Base-by-base conservation (phyloP, 2,329 filamentous ascomycete genomes). In the Exserohilum rostratum region DNA sequence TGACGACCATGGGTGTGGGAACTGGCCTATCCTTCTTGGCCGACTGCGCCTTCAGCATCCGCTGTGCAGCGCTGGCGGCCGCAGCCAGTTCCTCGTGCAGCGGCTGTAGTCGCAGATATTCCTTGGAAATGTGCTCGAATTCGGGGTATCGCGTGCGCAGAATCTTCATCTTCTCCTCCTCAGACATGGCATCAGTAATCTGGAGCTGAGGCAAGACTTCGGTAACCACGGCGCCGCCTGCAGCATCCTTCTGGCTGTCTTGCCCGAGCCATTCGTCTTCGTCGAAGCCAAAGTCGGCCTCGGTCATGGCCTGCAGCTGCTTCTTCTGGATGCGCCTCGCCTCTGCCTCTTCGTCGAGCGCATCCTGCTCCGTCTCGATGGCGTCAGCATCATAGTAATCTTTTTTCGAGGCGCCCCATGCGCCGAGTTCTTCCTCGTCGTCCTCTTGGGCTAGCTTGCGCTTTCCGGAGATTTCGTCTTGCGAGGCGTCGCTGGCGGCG, bases 351-450 rank as follows among this genome's bases (percentile, higher is more conserved):
- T 99, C 95, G 69, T 95, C 93, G 29, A 96, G 77, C 0, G 95
- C 95, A 76, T 88, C 87, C 56, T 85, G 83, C 67, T 89, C 87
- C 1, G 85, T 88, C 67, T 88, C 85, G 53, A 88, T 87, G 9
- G 79, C 79, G 75, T 99, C 93, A 63, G 91, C 90, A 78, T 96
- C 85, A 77, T 99, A 99, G 78, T 97, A 96, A 66, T 96, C 93
- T 57, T 89, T 89, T 73, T 86, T 93, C 2, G 90, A 92, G 4
- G 89, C 84, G 27, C 93, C 95, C 93, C 95, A 98, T 71, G 87
- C 93, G 37, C 85, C 87, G 46, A 86, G 75, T 6, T 85, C 83
- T 25, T 35, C n/a, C 11, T 83, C 82, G 3, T 85, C 83, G 20
- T 82, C 82, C 6, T 83, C 83, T 15, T 83, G 84, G 3, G 80